Percentiles rank a stretch among this genome's conserved stretches.
These are phyloP conservation scores for Pseudopithomyces chartarum DNA, from an alignment of 2,329 filamentous ascomycete species.

Conservation along the genomic window DNA sequence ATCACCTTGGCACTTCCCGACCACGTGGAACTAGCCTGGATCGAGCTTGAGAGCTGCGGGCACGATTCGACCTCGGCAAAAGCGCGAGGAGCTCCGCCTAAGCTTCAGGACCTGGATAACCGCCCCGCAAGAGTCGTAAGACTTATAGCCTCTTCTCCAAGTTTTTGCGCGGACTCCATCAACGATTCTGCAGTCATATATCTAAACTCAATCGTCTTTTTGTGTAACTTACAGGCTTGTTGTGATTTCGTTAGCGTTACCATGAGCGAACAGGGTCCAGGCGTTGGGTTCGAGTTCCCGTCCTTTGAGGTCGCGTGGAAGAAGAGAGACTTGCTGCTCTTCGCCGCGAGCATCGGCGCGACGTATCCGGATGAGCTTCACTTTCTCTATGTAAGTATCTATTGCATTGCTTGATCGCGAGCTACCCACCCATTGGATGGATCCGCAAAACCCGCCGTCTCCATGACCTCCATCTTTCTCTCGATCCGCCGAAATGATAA, in stretches of 20 bases:
- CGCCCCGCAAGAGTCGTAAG: slow-evolving; percentile 30
- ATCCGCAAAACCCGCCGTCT: not conserved
- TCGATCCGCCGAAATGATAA: not conserved
- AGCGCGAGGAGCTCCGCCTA: slow-evolving; percentile 24
- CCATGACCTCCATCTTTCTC: not conserved
- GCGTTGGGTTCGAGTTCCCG: slow-evolving; percentile 79
- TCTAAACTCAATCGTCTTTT: no score
- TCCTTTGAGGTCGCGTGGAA: slow-evolving; percentile 78
- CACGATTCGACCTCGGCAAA: slow-evolving; percentile 42
- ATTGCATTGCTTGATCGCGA: no score
- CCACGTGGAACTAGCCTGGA: slow-evolving; percentile 10
- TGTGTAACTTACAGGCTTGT: not conserved
- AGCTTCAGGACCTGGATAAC: slow-evolving; percentile 28
- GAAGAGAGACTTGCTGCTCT: slow-evolving; percentile 86
- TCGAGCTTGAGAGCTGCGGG: slow-evolving; percentile 13
- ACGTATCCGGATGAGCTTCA: slow-evolving; percentile 82
- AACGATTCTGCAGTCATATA: not conserved
- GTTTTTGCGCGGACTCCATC: not conserved
- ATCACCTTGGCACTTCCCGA: not conserved
- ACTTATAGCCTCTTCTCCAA: not conserved
- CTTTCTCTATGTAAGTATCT: slow-evolving; percentile 82
- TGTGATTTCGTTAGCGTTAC: slow-evolving; percentile 11
- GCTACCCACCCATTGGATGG: no score
- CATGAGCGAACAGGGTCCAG: slow-evolving; percentile 51
- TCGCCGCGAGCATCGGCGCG: slow-evolving; percentile 86